Evolutionary conservation across 2,329 filamentous ascomycete species (phyloP), one percentile per base, ranked within the genome.

Genomic region (Rutstroemia sydowiana): DNA sequence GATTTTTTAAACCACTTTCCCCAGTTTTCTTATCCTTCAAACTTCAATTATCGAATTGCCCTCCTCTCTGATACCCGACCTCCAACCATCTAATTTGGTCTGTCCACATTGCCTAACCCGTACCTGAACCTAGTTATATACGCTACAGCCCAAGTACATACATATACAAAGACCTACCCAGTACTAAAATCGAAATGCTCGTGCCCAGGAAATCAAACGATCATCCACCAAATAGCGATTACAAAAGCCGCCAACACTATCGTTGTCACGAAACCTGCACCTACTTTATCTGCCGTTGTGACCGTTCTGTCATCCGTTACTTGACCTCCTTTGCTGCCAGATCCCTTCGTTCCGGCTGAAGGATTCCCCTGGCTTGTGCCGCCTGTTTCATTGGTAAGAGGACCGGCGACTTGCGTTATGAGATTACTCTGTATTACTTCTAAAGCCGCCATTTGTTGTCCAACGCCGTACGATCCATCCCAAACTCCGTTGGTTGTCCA

Each of bases 401-500:
- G 74, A 1, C 68, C 63, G 0, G 60, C 52, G 9, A 69, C 68
- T 6, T 72, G 56, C 32, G 71, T 59, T 45, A 85, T 76, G 65
- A 84, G 72, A 59, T 79, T 82, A 34, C 76, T 75, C 42, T 61
- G 75, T 6, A 82, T 68, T 0, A 75, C 77, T 45, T 71, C 73
- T 75, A 82, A 78, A 4, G 80, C 82, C 0, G 80, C 75, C 84
- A 88, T 87, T 66, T 87, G 82, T 63, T 81, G 74, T 2, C 77
- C 77, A 1, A 79, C 76, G 7, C 78, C 77, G 10, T 65, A 63
- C 1, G 65, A 66, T 3, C 72, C 69, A 59, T 79, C 77, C 53
- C 57, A 66, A 1, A 40, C 67, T 26, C 66, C 70, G 11, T 56
- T 58, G 52, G 76, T 74, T 37, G 74, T 75, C 81, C 82, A 85